Evolutionary conservation across 306 rosid species (phyloP), one percentile per base, ranked within the genome.

Genomic region (peach (Prunus persica)): DNA sequence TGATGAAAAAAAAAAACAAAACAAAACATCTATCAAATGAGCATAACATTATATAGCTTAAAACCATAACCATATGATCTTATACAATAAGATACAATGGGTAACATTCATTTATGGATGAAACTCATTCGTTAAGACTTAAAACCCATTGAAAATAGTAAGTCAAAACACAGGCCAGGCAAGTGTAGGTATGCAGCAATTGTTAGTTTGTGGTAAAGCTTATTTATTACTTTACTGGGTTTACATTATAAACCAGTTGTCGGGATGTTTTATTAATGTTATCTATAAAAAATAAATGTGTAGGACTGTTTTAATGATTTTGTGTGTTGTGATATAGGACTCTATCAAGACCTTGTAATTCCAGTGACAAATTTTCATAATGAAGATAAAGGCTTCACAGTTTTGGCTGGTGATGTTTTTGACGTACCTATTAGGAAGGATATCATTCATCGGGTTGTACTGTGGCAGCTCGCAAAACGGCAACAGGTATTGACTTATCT

Each of bases 381-480:
- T 67, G 97, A 96, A 82, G 96, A 91, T 76, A 95, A 88, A 82
- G 98, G 98, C 75, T 84, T 85, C 55, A 89, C 88, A 90, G 93
- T 96, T 73, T 91, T 89, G 80, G 88, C 93, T 83, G 99, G 98
- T 63, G 98, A 92, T 86, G 93, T 96, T 79, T 92, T 96, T 76
- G 97, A 96, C 68, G 73, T 92, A 57, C 97, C 97, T 62, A 90
- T 96, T 66, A 88, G 98, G 79, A 96, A 96, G 88, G 98, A 92
- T 70, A 92, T 96, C 76, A 57, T 92, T 71, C 99, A 96, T 63
- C 90, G 93, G 15, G 97, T 96, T 77, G 99, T 96, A 25, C 79
- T 84, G 75, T 96, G 99, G 98, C 99, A 96, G 84, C 97, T 88
- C 51, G 96, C 97, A 38, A 96, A 92, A 79, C 84, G 93, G 67